Evolutionary conservation across 768 basidiomycete genomes (phyloP).

Genomic region (Termitomyces sp.): DNA sequence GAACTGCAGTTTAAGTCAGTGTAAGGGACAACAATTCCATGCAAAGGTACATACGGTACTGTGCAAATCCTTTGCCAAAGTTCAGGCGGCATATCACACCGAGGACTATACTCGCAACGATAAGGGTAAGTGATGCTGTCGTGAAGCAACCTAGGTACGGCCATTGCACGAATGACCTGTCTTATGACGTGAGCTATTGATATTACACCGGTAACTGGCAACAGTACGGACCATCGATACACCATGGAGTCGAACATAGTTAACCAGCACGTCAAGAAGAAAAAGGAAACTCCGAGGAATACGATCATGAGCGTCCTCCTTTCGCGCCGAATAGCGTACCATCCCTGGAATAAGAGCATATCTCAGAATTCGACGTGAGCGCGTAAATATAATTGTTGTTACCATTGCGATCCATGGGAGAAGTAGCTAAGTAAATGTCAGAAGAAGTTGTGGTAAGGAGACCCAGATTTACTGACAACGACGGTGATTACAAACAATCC

Average conservation of each 20-base stretch:
- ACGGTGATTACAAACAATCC: conserved; percentile 39
- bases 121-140: conserved; percentile 35
- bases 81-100: conserved; percentile 44
- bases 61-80: conserved; percentile 48
- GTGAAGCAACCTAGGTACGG: conserved; percentile 45
- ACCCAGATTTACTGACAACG: conserved; percentile 27
- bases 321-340: conserved; percentile 47
- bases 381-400: conserved; percentile 5
- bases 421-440: conserved; percentile 20
- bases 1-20: conserved; percentile 22
- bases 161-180: conserved; percentile 42
- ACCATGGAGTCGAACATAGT: conserved; percentile 42
- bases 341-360: conserved; percentile 33
- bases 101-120: conserved; percentile 35
- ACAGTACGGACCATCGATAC: conserved; percentile 34
- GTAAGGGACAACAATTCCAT: background rate
- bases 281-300: conserved; percentile 37
- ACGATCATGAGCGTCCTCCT: conserved; percentile 30
- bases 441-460: background rate
- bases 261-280: conserved; percentile 31
- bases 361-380: background rate
- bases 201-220: background rate
- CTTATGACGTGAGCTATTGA: background rate
- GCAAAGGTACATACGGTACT: conserved; percentile 41
- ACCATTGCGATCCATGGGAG: conserved; percentile 52